Base-by-base conservation (phyloP, 495 filamentous ascomycete species). In the Tirmania nivea region DNA sequence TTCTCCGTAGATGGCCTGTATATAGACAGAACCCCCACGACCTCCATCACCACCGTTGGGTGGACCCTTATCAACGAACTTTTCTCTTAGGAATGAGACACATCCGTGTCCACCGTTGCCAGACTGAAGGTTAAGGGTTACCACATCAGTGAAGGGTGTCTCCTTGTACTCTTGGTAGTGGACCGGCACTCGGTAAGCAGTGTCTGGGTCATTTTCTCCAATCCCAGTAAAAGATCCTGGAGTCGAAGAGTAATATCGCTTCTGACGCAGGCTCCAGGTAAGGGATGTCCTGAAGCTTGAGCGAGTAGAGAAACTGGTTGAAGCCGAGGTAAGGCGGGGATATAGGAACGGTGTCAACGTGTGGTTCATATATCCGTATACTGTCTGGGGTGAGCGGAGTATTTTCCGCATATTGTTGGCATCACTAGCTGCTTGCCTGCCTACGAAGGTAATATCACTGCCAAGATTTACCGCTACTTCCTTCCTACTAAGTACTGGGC, bases 11-110 rank as follows among this genome's bases (percentile, higher is more conserved):
- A 94, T 78, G 4, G 90, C 88, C 66, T 95, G 92, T 53, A 97
- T 90, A 69, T 90, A 96, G 56, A 97, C 70, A 60, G 80, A 88
- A 17, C 90, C 90, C 48, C 90, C 90, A 51, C 75, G 81, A 12
- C 90, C 90, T 34, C 90, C 90, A 66, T 96, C 86, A 50, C 90
- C 90, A 49, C 90, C 92, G 66, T 96, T 95, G n/a, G 90, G 73
- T n/a, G 89, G 89, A 0, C 90, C 90, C 52, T 86, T 75, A 49
- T 78, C 74, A 20, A 94, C 71, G 65, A 78, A 96, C 55, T 87
- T 87, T 59, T 97, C 90, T 2, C 87, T 78, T 37, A 92, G 70
- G 65, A 92, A 97, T 0, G 90, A 88, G 51, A 94, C 81, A 63
- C 90, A 97, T 51, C 90, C 90, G 59, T 94, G 75, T 0, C 90